A percentile compares a stretch with the other conserved stretches of the same genome.
Conservation (phyloP, 805 yeast genomes). For the Lipomyces sp. region DNA sequence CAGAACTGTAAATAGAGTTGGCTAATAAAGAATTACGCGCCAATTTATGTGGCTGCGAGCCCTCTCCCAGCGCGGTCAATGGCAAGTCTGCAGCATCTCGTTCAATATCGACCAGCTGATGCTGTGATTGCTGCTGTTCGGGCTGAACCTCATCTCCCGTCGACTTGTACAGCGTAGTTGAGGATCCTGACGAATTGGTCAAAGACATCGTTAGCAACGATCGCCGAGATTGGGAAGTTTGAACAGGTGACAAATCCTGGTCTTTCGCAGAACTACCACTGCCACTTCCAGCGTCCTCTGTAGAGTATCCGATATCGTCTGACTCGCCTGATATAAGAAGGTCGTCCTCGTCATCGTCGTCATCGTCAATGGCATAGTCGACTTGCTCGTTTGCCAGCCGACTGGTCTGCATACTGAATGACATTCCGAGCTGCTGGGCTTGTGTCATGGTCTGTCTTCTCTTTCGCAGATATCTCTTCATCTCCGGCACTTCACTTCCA, state of each 20-base stretch:
- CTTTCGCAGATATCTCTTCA: constrained; percentile 25
- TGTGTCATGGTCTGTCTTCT: constrained; percentile 50
- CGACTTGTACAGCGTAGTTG: constrained; percentile 20
- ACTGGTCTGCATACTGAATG: constrained; percentile 71
- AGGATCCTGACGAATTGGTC: constrained; percentile 6
- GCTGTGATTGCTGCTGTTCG: constrained; percentile 2
- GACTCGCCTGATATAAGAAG: constrained; percentile 15
- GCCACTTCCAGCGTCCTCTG: constrained; percentile 26
- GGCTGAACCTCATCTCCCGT: neutral
- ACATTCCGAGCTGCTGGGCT: constrained; percentile 71
- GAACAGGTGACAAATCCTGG: constrained; percentile 16
- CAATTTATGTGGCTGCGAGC: constrained; percentile 7
- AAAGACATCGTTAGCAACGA: no score
- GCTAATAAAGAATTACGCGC: constrained; percentile 23
- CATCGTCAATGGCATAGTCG: constrained; percentile 28
- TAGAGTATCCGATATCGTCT: constrained; percentile 13
- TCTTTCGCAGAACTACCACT: constrained; percentile 17
- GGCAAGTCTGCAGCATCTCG: constrained; percentile 7
- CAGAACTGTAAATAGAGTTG: constrained; percentile 8
- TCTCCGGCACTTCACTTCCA: constrained; percentile 15
- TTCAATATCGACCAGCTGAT: constrained; percentile 20
- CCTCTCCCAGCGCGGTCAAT: neutral
- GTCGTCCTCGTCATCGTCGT: constrained; percentile 32
- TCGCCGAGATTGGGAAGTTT: constrained; percentile 8
- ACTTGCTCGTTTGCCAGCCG: constrained; percentile 42